These are phyloP conservation scores for Amanita exitialis DNA, from an alignment of 768 basidiomycete genomes.

Conservation along the genomic window DNA sequence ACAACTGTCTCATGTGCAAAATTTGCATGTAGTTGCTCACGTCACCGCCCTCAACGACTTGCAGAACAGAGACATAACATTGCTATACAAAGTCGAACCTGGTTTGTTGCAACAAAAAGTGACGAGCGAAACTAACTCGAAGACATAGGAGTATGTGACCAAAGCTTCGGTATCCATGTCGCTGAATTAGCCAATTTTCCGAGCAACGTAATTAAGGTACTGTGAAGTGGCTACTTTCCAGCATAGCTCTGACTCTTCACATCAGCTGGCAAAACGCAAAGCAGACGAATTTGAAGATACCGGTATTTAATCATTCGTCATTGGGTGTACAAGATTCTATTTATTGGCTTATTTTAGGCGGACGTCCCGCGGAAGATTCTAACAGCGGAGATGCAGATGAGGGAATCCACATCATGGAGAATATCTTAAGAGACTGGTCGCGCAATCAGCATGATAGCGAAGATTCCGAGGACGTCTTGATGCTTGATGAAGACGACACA, in stretches of 20 bases:
- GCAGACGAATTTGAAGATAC: constrained; percentile 90
- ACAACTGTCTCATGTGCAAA: constrained; percentile 80
- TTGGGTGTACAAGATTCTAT: not conserved
- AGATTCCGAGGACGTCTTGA: constrained; percentile 38
- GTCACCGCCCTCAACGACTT: constrained; percentile 73
- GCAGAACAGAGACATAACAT: constrained; percentile 66
- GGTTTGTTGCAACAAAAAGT: constrained; percentile 35
- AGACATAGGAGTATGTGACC: constrained; percentile 74
- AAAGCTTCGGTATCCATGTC: constrained; percentile 98
- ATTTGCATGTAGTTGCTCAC: constrained; percentile 92
- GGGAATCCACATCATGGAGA: constrained; percentile 74
- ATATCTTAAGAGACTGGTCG: constrained; percentile 61
- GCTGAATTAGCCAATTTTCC: constrained; percentile 98
- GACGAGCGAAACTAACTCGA: not conserved
- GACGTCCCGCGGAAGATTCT: constrained; percentile 20
- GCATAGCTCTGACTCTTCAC: not conserved
- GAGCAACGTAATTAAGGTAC: constrained; percentile 80
- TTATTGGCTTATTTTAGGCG: not conserved
- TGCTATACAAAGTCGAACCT: constrained; percentile 90
- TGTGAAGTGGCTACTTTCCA: not conserved
- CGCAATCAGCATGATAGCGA: constrained; percentile 26
- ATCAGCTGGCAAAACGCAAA: constrained; percentile 80
- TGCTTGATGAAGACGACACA: constrained; percentile 24
- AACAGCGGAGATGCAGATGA: constrained; percentile 53
- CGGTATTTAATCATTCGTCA: constrained; percentile 21